Base-by-base conservation (phyloP, 805 yeast genomes). In the Lachancea mirantina region DNA sequence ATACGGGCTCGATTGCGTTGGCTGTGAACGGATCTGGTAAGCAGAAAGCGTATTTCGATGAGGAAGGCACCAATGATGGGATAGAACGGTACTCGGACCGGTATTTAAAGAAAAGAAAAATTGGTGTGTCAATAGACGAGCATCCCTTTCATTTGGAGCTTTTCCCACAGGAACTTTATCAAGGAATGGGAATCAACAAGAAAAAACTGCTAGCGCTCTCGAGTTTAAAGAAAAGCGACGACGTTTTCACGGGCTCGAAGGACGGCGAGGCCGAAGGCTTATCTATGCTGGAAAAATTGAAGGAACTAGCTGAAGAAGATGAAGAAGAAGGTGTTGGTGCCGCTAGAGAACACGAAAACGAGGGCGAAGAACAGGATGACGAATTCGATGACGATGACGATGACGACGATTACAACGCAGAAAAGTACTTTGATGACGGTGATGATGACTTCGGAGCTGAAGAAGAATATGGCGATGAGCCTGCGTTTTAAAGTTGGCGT, bases 81-180 rank as follows among this genome's bases (percentile, higher is more conserved):
- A 70, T 88, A 26, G 74, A 78, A 50, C 68, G 96, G 47, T 84
- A 84, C 52, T 76, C 94, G 2, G 96, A 88, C 56, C 68, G 67
- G 52, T 88, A 83, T 57, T 64, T 78, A 42, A 79, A 79, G 52
- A 76, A 74, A 46, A 70, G 83, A 35, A 75, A 72, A 47, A 70
- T 78, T 10, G 84, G 85, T 1, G 69, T 78, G 32, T 76, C 88
- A 2, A 71, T 80, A 6, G 80, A 77, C 40, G 87, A 81, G 33
- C 87, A 82, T 59, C 94, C 94, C 2, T 84, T 78, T 52, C 70
- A 71, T 35, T 48, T 74, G 6, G 75, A 72, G 34, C 68, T 83
- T 42, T 81, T 85, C 50, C 96, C 96, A 1, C 68, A 65, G 11
- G 96, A 88, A 52, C 61, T 88, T 35, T 77, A 79, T 43, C 59